Conservation (phyloP, 345 rosid species). For the Lepidium didymum region DNA sequence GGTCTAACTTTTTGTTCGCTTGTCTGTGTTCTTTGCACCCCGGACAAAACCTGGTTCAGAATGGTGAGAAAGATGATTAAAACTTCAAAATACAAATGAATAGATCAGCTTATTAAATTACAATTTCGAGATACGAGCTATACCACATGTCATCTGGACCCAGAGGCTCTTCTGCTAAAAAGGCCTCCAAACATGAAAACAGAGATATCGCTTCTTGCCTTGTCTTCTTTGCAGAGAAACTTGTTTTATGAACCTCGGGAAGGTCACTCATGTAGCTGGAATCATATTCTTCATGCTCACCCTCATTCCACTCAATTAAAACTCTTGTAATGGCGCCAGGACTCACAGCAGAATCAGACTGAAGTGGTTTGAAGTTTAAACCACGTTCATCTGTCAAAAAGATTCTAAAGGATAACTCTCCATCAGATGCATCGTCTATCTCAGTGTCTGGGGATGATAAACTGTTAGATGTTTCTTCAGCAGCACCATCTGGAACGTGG, state of each 20-base stretch:
- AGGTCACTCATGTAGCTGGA: slow-evolving; percentile 68
- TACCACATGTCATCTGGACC: slow-evolving; percentile 99
- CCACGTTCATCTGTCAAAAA: slow-evolving; percentile 49
- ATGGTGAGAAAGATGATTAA: slow-evolving; percentile 3
- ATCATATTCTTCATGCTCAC: slow-evolving; percentile 60
- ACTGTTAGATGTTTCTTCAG: slow-evolving; percentile 14
- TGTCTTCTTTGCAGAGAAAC: slow-evolving; percentile 70
- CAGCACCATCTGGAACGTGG: slow-evolving; percentile 10
- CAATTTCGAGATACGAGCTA: slow-evolving; percentile 9
- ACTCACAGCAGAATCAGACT: slow-evolving; percentile 43
- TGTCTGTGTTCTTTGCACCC: slow-evolving; percentile 93
- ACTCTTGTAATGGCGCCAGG: slow-evolving; percentile 41
- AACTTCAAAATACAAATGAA: not conserved
- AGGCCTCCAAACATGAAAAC: slow-evolving; percentile 93
- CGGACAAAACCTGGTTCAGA: slow-evolving; percentile 78
- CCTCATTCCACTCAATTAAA: slow-evolving; percentile 71
- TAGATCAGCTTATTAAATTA: not conserved
- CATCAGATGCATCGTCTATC: slow-evolving; percentile 34
- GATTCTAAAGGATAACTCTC: slow-evolving; percentile 39
- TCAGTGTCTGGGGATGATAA: slow-evolving; percentile 34
- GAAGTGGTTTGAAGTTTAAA: slow-evolving; percentile 37
- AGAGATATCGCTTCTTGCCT: slow-evolving; percentile 85
- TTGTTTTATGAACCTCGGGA: slow-evolving; percentile 77
- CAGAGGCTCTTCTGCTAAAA: slow-evolving; percentile 90
- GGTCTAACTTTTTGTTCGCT: slow-evolving; percentile 87